Base-by-base conservation (phyloP, 2,329 filamentous ascomycete species). In the Pezicula neosporulosa region DNA sequence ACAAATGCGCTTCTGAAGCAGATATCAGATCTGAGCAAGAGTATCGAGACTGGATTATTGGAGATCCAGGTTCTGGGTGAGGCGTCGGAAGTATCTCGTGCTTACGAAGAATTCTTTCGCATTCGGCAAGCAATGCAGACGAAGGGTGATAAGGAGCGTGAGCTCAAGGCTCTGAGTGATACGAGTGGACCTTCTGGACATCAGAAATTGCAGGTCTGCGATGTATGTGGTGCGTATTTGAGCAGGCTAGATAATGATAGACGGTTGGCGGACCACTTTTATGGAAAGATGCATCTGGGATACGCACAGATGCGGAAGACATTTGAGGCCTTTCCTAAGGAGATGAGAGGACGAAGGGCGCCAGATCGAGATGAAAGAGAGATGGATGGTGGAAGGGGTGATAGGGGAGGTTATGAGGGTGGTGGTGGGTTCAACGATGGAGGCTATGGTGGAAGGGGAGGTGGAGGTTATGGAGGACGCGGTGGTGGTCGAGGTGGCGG, bases 271-370 rank as follows among this genome's bases (percentile, higher is more conserved):
- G 94, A 99, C 68, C 94, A 99, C 70, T 99, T 99, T 68, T 97
- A 97, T 70, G 94, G 94, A 19, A 99, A 99, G 77, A 99, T 99
- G 94, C 94, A 99, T 67, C 74, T 99, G 51, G 94, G 94, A 0
- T 99, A 97, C 68, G 94, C 94, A 15, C 90, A 96, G 72, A 99
- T 99, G 94, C 84, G 94, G 62, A 96, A 94, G 77, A 94, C 91
- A 3, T 91, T 83, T 64, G 91, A 96, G 50, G 76, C 81, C n/a
- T 83, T 99, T 56, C 87, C 87, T 47, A 91, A 91, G 70, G 91
- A 97, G 67, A 78, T 96, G 70, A 89, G 90, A 66, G 86, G 86
- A 2, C 77, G 89, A 27, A 76, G 78, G 44, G 81, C 83, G 38
- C 83, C 82, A 16, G 72, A 78, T 44, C 76, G 71, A 6, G 74